phyloP scores from a whole-genome alignment of 83 land plant species.

The Diphasiastrum complanatum region DNA sequence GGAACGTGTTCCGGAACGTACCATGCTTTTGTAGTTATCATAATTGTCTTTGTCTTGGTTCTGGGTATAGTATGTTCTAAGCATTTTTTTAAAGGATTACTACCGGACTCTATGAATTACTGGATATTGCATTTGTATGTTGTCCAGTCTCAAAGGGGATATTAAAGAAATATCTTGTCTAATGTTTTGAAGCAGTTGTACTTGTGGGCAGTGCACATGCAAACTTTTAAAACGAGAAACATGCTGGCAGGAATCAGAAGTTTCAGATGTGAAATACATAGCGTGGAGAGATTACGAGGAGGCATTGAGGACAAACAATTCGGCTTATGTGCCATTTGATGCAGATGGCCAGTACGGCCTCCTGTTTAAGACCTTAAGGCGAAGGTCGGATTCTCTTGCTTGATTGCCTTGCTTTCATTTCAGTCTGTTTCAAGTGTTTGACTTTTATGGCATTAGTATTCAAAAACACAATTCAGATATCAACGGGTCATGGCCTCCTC shows the following conservation, averaged over 20 bases:
- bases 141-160: too few species aligned
- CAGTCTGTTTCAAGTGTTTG: not conserved
- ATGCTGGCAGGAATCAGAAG: constrained; percentile 78
- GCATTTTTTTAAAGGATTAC: too few species aligned
- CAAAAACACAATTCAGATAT: not conserved
- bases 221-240: too few species aligned
- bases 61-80: too few species aligned
- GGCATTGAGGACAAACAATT: constrained; percentile 45
- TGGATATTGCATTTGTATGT: too few species aligned
- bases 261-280: constrained; percentile 74
- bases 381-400: constrained; percentile 2
- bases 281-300: constrained; percentile 48
- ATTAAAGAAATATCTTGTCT: too few species aligned
- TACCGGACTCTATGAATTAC: too few species aligned
- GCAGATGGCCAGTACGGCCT: constrained; percentile 48
- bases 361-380: constrained; percentile 40
- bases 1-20: too few species aligned
- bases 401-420: not conserved
- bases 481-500: not conserved
- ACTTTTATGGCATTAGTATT: not conserved
- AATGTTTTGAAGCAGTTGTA: too few species aligned
- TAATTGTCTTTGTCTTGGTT: too few species aligned
- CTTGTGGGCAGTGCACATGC: too few species aligned
- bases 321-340: constrained; percentile 64
- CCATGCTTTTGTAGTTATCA: too few species aligned